Conservation (phyloP, 2,329 filamentous ascomycete species). For the Phialophora expanda region DNA sequence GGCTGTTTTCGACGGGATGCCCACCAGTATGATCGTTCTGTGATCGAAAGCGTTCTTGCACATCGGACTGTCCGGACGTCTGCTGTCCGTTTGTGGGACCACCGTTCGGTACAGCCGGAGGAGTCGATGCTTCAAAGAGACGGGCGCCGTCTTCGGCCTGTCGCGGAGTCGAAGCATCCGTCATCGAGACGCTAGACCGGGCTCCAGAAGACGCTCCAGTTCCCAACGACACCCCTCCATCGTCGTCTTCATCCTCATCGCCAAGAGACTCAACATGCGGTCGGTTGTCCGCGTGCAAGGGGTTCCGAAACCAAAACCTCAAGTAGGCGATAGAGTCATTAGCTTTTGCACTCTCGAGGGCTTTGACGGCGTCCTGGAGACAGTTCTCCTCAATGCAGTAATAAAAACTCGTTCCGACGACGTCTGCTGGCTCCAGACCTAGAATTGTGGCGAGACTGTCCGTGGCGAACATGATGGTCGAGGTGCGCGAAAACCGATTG, state of each 20-base stretch:
- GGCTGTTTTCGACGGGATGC: background rate
- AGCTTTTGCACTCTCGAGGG: conserved; percentile 81
- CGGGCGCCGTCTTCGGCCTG: conserved; percentile 8
- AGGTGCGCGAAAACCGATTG: conserved; percentile 81
- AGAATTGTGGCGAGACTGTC: conserved; percentile 76
- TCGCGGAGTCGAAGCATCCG: conserved; percentile 29
- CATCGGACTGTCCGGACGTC: background rate
- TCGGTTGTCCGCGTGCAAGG: conserved; percentile 63
- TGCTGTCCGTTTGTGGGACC: background rate
- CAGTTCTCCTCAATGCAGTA: conserved; percentile 82
- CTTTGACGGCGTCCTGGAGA: conserved; percentile 74
- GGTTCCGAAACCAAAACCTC: conserved; percentile 82
- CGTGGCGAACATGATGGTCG: conserved; percentile 86
- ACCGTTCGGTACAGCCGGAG: background rate
- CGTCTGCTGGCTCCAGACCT: conserved; percentile 70
- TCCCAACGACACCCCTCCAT: conserved; percentile 55
- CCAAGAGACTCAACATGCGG: conserved; percentile 49
- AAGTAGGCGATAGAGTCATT: conserved; percentile 92
- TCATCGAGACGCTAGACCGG: conserved; percentile 46
- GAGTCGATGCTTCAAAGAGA: background rate
- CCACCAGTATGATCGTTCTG: background rate
- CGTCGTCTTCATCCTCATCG: conserved; percentile 55
- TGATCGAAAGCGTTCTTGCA: background rate
- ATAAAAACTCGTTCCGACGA: conserved; percentile 82
- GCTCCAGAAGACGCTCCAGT: conserved; percentile 35